A percentile compares a stretch with the other conserved stretches of the same genome.
Conservation (phyloP, 1,284 basidiomycete species). For the Cutaneotrichosporon cyanovorans region DNA sequence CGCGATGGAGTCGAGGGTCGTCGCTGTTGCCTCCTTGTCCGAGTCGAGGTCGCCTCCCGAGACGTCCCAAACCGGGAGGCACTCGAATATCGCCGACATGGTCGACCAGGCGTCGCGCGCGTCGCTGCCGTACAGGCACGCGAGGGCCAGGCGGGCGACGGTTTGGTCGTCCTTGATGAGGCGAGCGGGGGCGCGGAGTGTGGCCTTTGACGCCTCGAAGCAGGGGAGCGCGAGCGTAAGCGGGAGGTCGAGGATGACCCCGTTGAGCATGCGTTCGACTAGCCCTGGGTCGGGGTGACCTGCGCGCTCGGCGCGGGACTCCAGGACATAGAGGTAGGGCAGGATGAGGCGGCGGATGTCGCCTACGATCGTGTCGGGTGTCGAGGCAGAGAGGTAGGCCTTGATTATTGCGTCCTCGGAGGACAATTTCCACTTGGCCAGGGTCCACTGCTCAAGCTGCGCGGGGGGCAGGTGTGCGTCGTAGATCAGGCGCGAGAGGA, state of each 20-base stretch:
- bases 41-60: constrained; percentile 51
- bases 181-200: constrained; percentile 59
- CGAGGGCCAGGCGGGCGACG: constrained; percentile 72
- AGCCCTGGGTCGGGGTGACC: constrained; percentile 62
- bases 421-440: constrained; percentile 63
- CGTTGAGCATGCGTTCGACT: constrained; percentile 54
- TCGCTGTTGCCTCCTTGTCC: constrained; percentile 65
- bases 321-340: constrained; percentile 84
- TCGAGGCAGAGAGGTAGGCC: constrained; percentile 67
- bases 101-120: constrained; percentile 63
- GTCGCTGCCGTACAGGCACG: constrained; percentile 77
- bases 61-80: constrained; percentile 79
- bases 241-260: constrained; percentile 63
- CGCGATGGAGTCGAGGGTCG: constrained; percentile 69
- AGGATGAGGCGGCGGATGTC: constrained; percentile 71
- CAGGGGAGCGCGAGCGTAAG: constrained; percentile 63
- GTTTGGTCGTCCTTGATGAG: constrained; percentile 74
- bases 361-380: constrained; percentile 56
- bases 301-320: constrained; percentile 70
- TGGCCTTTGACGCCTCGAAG: constrained; percentile 84
- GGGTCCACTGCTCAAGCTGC: constrained; percentile 55
- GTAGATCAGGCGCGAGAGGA: constrained; percentile 76
- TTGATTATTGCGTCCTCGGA: constrained; percentile 57
- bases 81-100: constrained; percentile 89
- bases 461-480: constrained; percentile 51